phyloP scores from a whole-genome alignment of 2,329 filamentous ascomycete species.

The Talaromyces marneffei region DNA sequence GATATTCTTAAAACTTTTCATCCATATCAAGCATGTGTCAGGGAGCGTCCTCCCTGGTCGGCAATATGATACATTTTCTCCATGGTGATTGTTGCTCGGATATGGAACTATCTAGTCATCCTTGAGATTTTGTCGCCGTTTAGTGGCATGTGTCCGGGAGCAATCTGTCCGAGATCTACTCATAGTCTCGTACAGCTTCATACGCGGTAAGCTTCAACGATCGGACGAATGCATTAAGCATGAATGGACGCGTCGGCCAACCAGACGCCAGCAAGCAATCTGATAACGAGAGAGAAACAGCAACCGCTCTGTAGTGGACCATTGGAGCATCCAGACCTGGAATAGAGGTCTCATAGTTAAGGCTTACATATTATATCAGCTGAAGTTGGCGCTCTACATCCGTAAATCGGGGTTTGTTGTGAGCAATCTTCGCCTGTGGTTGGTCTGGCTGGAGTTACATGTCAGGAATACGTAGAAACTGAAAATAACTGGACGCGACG shows the following conservation, averaged over 20 bases:
- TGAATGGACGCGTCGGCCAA: conserved; percentile 9
- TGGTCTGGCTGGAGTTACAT: not conserved
- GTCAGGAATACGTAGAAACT: not conserved
- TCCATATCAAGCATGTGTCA: not conserved
- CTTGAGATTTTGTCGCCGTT: not conserved
- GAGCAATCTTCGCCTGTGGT: not conserved
- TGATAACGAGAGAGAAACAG: conserved; percentile 12
- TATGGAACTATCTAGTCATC: not conserved
- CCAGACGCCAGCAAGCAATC: not conserved
- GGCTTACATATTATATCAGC: conserved; percentile 7
- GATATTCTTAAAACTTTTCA: conserved; percentile 2
- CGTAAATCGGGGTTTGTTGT: conserved; percentile 15
- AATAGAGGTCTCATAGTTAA: conserved; percentile 5
- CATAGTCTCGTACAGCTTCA: not conserved
- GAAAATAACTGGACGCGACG: conserved; percentile 13
- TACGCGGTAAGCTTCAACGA: not conserved
- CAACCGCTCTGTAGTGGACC: not conserved
- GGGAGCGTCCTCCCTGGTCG: not conserved
- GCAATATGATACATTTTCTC: not conserved
- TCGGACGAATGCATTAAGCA: not conserved
- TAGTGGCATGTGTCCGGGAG: not conserved
- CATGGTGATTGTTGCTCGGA: not conserved
- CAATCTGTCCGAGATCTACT: not conserved
- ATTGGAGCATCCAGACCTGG: not conserved
- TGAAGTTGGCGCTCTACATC: conserved; percentile 1